phyloP scores from a whole-genome alignment of 2,329 filamentous ascomycete species.

The Cladophialophora exuberans region DNA sequence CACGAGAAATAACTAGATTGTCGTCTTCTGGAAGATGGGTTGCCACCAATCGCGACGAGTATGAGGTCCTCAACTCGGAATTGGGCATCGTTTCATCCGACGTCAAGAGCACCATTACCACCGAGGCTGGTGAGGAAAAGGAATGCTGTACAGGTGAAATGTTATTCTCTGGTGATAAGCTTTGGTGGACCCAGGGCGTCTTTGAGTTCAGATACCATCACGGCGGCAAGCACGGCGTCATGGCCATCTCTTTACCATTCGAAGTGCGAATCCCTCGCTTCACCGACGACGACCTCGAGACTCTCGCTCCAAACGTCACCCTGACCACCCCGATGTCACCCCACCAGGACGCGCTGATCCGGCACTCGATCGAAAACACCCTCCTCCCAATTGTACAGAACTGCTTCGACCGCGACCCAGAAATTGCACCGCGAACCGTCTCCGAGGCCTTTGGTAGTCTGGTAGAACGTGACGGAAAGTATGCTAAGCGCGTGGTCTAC shows the following conservation, averaged over 20 bases:
- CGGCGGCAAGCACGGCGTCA: conserved; percentile 86
- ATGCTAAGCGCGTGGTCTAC: conserved; percentile 86
- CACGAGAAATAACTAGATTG: conserved; percentile 79
- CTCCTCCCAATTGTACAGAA: conserved; percentile 84
- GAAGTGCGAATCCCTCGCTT: conserved; percentile 84
- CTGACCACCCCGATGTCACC: conserved; percentile 18
- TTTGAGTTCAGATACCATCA: conserved; percentile 99
- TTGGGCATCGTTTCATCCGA: conserved; percentile 75
- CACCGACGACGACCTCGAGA: conserved; percentile 70
- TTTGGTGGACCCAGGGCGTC: conserved; percentile 95
- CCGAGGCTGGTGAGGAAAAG: conserved; percentile 41
- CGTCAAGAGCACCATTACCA: conserved; percentile 53
- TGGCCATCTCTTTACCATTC: conserved; percentile 92
- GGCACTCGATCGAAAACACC: conserved; percentile 72
- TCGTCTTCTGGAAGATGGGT: conserved; percentile 88
- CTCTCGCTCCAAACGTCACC: conserved; percentile 35
- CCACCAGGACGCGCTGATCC: conserved; percentile 63
- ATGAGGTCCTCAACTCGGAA: conserved; percentile 75
- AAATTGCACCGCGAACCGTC: conserved; percentile 79
- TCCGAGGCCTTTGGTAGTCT: conserved; percentile 84
- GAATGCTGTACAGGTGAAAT: conserved; percentile 78
- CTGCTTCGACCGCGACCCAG: conserved; percentile 88
- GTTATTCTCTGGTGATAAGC: conserved; percentile 85
- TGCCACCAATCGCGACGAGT: conserved; percentile 74
- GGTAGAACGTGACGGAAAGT: conserved; percentile 86